These are phyloP conservation scores for Suhomyces sp. DNA, from an alignment of 805 yeast species.

Conservation along the genomic window DNA sequence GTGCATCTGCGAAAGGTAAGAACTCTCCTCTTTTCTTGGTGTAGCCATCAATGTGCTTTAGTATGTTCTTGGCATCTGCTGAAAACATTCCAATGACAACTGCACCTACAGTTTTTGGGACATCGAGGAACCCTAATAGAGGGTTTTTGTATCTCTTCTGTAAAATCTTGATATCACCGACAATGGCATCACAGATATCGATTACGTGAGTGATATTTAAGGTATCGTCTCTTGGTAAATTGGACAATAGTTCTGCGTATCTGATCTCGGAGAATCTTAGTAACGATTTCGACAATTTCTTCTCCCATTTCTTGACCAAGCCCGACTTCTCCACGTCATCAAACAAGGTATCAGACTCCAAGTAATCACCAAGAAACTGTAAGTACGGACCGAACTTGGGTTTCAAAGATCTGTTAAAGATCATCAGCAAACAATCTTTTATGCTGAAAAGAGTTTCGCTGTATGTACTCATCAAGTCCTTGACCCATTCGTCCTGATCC, in stretches of 20 bases:
- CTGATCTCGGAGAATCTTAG: conserved; percentile 35
- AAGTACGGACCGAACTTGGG: conserved; percentile 61
- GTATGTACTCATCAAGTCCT: conserved; percentile 44
- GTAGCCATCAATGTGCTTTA: conserved; percentile 48
- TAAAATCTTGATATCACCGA: conserved; percentile 45
- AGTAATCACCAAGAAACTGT: conserved; percentile 45
- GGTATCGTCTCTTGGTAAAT: conserved; percentile 57
- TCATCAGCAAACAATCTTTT: conserved; percentile 37
- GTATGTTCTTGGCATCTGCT: conserved; percentile 50
- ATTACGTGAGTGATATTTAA: conserved; percentile 54
- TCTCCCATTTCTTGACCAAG: conserved; percentile 46
- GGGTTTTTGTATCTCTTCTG: conserved; percentile 62
- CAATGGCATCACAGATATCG: conserved; percentile 53
- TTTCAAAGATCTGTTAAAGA: conserved; percentile 40
- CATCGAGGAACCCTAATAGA: conserved; percentile 54
- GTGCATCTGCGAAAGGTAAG: conserved; percentile 52
- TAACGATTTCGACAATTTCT: conserved; percentile 31
- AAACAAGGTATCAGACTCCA: conserved; percentile 48
- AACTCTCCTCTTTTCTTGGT: conserved; percentile 27
- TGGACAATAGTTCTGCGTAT: conserved; percentile 38
- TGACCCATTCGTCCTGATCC: conserved; percentile 52
- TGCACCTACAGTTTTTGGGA: conserved; percentile 48
- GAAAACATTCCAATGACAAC: conserved; percentile 52
- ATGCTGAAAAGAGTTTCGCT: conserved; percentile 46
- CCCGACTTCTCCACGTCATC: conserved; percentile 31